A percentile compares a stretch with the other conserved stretches of the same genome.
Conservation (phyloP, 305 asterid genomes). For the Rubia occidens region DNA sequence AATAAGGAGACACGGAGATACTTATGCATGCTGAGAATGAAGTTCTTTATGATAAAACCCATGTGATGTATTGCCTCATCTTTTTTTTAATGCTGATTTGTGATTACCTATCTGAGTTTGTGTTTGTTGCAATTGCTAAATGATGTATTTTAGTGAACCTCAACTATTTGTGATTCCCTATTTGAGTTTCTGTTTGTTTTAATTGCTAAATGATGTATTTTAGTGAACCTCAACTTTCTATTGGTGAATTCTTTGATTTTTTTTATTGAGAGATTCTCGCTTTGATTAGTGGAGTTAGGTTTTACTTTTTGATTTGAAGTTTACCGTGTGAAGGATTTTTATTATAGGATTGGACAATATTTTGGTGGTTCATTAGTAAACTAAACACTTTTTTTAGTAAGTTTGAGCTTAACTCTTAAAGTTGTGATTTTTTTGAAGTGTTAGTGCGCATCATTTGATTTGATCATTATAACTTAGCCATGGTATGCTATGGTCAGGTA, state of each 20-base stretch:
- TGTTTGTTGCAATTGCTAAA: not conserved
- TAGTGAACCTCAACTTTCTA: too few relatives aligned
- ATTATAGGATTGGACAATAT: not conserved
- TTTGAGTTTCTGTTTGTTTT: too few relatives aligned
- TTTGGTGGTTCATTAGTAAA: not conserved
- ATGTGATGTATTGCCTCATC: slow-evolving; percentile 32
- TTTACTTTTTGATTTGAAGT: not conserved
- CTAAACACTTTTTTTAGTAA: not conserved
- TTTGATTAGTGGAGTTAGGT: not conserved
- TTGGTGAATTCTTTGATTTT: not conserved
- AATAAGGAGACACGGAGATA: slow-evolving; percentile 95
- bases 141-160: not conserved
- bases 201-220: too few relatives aligned
- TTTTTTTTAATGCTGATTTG: not conserved
- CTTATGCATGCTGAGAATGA: slow-evolving; percentile 74
- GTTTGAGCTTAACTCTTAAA: not conserved
- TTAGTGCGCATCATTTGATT: too few relatives aligned
- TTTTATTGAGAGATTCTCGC: slow-evolving; percentile 4
- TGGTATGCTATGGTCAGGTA: too few relatives aligned
- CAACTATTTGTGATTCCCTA: too few relatives aligned
- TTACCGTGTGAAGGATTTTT: not conserved
- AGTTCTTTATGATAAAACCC: slow-evolving; percentile 85
- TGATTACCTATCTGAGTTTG: not conserved
- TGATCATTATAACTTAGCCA: too few relatives aligned
- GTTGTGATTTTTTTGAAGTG: not conserved